Base-by-base conservation (phyloP, 2,329 filamentous ascomycete species). In the Trichoderma atrobrunneum region DNA sequence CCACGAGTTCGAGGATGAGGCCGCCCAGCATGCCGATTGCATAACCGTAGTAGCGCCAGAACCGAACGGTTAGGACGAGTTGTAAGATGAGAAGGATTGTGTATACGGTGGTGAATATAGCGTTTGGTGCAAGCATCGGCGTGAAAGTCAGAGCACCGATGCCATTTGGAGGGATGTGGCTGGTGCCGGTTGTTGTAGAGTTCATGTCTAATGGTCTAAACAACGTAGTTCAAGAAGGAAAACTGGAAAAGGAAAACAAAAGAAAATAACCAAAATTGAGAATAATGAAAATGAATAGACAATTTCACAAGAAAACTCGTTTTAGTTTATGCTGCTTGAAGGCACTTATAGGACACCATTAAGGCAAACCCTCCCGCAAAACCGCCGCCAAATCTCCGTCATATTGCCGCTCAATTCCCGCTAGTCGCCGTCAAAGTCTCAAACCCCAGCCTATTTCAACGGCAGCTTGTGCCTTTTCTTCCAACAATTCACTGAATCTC, bases 361-460 rank as follows among this genome's bases (percentile, higher is more conserved):
- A 3, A 3, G 7, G 18, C 11, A 8, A 6, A 11, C 14, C 28
- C 21, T 39, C 16, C 48, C 48, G 21, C 36, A 18, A 60, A 60
- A 68, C 36, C n/a, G 54, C 65, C 65, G 62, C 62, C 48, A 65
- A 65, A 65, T 54, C 62, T 51, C 62, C 62, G 65, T 60, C 26
- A 60, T 60, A 68, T 60, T 54, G 36, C 65, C 65, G 65, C 54
- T 68, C 36, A 48, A 34, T 60, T 43, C 26, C 65, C 65, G 65
- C 54, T 48, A 32, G 14, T 24, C 26, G 36, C 65, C 56, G 36
- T 60, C 14, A 32, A 24, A 30, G 14, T 26, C 65, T n/a, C 24
- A 48, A 14, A 36, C 36, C 26, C 24, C 56, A 34, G 12, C 11
- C 48, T 18, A 60, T n/a, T 32, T n/a, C 56, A 60, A 32, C 56